Percentiles rank a stretch among this genome's conserved stretches.
phyloP scores from a whole-genome alignment of 129 eudicot genomes.

The Artemisia annua region DNA sequence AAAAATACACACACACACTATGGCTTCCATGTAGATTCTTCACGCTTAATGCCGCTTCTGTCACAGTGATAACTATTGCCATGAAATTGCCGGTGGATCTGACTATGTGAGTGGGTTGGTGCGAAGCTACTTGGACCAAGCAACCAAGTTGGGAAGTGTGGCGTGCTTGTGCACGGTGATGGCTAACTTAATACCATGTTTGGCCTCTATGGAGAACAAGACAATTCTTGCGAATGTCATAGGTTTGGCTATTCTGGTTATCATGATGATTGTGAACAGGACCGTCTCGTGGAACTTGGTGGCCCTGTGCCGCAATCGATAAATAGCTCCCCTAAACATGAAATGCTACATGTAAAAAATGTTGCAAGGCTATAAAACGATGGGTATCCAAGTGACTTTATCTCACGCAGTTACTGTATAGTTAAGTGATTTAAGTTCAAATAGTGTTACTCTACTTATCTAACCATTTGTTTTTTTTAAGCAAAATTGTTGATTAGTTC shows the following conservation, averaged over 20 bases:
- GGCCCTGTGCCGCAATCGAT: no score
- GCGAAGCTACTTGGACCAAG: not conserved
- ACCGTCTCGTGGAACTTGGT: no score
- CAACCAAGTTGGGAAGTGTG: not conserved
- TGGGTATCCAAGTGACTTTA: no score
- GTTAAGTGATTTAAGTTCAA: no score
- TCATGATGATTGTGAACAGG: not conserved
- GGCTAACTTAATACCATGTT: conserved; percentile 37
- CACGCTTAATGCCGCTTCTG: conserved; percentile 6
- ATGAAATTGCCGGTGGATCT: conserved; percentile 4
- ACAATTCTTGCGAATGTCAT: conserved; percentile 29
- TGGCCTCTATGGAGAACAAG: conserved; percentile 37
- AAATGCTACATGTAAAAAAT: no score
- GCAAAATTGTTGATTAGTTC: no score
- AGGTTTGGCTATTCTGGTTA: conserved; percentile 43
- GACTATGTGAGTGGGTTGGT: not conserved
- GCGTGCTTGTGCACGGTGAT: conserved; percentile 17
- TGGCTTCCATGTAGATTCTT: conserved; percentile 9
- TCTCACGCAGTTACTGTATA: no score
- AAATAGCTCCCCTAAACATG: no score
- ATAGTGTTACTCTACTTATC: no score
- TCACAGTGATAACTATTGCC: not conserved
- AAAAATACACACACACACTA: not conserved
- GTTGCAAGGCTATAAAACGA: no score
- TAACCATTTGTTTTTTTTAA: no score